Base-by-base conservation (phyloP, 1,139 yeast species). In the Lodderomyces parapsilosis region DNA sequence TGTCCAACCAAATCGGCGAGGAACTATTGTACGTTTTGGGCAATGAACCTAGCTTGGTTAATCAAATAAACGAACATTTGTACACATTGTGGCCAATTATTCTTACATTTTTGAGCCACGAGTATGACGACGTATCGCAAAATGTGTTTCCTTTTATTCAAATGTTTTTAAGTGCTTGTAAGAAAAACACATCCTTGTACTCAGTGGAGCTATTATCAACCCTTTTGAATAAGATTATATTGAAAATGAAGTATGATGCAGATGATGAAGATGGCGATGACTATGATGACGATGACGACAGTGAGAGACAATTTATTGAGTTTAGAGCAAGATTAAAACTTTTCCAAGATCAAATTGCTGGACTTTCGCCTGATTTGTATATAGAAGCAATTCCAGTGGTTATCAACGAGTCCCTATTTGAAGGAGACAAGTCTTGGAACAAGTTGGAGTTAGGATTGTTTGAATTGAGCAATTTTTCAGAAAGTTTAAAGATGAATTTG, bases 261-360 rank as follows among this genome's bases (percentile, higher is more conserved):
- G 84, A 85, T 10, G 81, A 81, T 50, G 91, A 86, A 51, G 44
- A 35, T 18, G 31, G 14, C 9, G 76, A 69, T 43, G 31, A 36
- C 6, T 90, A 18, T n/a, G 76, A 69, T 43, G 31, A 36, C 6
- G 90, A 83, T 45, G 76, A 71, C 39, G 90, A 82, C 44, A 86
- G 81, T 33, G 72, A 76, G 2, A 83, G 84, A 44, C 94, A 87
- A 57, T 93, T 93, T 55, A 72, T 71, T 48, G 98, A 91, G 49
- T 74, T 88, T 40, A 79, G 99, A 59, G 63, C 74, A 4, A 84
- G 80, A 56, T 72, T 94, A 48, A 85, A 84, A 56, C 74, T 78
- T 11, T 84, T 91, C 58, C 97, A 93, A 62, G 97, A 93, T 55
- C 80, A 86, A 13, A 82, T 93, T 48, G 94, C 95, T 3, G 68